These are phyloP conservation scores for Kregervanrija delftensis DNA, from an alignment of 805 yeast species.

Conservation along the genomic window DNA sequence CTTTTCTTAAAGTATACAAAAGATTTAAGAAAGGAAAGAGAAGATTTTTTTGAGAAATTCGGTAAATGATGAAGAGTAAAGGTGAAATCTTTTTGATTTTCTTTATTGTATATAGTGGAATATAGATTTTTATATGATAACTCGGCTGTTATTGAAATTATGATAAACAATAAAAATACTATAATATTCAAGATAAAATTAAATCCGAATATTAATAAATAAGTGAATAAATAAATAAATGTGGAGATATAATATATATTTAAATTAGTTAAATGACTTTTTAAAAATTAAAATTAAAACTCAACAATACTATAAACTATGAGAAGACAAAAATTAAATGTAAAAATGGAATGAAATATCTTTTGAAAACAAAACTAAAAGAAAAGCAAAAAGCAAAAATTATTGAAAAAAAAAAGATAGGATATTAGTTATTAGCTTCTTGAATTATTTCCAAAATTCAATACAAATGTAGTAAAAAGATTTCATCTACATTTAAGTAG, in stretches of 20 bases:
- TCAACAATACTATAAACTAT: neutral
- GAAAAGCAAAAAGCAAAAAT: neutral
- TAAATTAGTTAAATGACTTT: neutral
- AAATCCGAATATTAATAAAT: conserved; percentile 1
- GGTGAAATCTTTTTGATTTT: neutral
- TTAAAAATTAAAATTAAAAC: neutral
- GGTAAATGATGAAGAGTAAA: conserved; percentile 14
- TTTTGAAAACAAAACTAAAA: neutral
- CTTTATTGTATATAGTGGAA: neutral
- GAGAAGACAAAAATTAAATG: neutral
- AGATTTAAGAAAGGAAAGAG: conserved; percentile 24
- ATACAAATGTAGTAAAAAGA: neutral
- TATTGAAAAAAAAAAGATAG: neutral
- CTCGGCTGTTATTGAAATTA: neutral
- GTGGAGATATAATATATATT: neutral
- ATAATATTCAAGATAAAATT: neutral
- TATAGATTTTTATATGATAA: neutral
- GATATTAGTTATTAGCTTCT: neutral
- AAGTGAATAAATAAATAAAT: neutral
- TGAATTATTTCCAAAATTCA: too few species aligned
- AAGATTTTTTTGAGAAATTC: conserved; percentile 21
- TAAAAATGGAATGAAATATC: neutral
- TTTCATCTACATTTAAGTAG: conserved; percentile 36
- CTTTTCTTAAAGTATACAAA: conserved; percentile 18
- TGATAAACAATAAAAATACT: neutral